Base-by-base conservation (phyloP, 371 early-diverging fungal species). In the Mortierella sp. region DNA sequence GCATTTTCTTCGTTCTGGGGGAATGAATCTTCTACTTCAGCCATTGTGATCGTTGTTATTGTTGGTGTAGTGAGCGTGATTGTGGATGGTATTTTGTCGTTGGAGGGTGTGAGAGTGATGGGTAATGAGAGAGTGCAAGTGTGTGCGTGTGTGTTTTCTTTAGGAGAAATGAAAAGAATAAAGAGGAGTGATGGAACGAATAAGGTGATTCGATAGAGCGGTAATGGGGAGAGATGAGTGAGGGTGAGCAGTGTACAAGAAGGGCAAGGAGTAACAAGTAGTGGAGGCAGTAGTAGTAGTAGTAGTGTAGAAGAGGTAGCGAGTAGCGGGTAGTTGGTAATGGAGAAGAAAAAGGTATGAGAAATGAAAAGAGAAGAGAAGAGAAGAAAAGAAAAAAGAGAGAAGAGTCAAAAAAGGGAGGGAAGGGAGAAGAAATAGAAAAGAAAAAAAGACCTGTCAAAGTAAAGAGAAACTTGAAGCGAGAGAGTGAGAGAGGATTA, bases 1-100 rank as follows among this genome's bases (percentile, higher is more conserved):
- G 84, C 80, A 31, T 75, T 65, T 58, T 77, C 80, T 21, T 79
- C 77, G 68, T 83, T 83, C 72, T 83, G 84, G 34, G 71, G 47
- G 48, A 83, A 83, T 11, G 74, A 70, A 45, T 83, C 84, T 31
- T 83, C 84, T 21, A 65, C 16, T 31, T 80, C 78, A 19, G 79
- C 76, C 78, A 78, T 78, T 38, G 31, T 24, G 38, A 54, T 50
- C 26, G 54, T 2, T 3, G 42, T 7, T 44, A 44, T 26, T 26
- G 71, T 70, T 13, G 42, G 42, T 47, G 45, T 70, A 45, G 5
- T 70, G 47, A 47, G 21, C 55, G 55, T 26, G 28, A 44, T 57
- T 26, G n/a, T 14, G 28, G 14, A 28, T n/a, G 47, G 68, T 28
- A 11, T 34, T 54, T 6, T 34, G 52, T 34, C 14, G 58, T 52